A percentile compares a stretch with the other conserved stretches of the same genome.
These are phyloP conservation scores for Blastobotrys petasosporus DNA, from an alignment of 1,139 yeast species.

Conservation along the genomic window DNA sequence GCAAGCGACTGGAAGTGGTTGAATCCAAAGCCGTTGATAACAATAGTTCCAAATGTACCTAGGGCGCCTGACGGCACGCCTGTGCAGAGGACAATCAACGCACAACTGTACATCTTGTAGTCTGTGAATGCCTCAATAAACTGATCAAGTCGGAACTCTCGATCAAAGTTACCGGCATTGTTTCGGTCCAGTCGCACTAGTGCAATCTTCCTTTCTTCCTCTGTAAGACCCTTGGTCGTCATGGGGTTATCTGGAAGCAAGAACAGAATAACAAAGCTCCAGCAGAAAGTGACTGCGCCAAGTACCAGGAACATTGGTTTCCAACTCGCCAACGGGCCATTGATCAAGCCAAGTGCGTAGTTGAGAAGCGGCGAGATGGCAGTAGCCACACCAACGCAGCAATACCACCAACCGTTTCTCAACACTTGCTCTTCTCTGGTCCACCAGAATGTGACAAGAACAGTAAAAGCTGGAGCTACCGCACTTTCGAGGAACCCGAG, in stretches of 20 bases:
- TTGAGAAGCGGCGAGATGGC: slow-evolving; percentile 11
- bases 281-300: slow-evolving; percentile 17
- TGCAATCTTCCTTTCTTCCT: slow-evolving; percentile 20
- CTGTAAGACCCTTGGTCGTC: slow-evolving; percentile 44
- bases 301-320: slow-evolving; percentile 14
- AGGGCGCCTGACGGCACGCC: slow-evolving; percentile 22
- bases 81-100: slow-evolving; percentile 15
- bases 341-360: slow-evolving; percentile 11
- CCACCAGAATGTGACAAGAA: slow-evolving; percentile 14
- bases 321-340: slow-evolving; percentile 14
- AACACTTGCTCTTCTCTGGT: slow-evolving; percentile 14
- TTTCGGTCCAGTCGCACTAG: slow-evolving; percentile 10
- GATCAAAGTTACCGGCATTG: slow-evolving; percentile 35
- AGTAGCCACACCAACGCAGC: slow-evolving; percentile 7
- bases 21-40: slow-evolving; percentile 31
- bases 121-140: slow-evolving; percentile 25
- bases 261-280: slow-evolving; percentile 46
- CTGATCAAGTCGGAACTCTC: slow-evolving; percentile 44
- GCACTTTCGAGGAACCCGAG: slow-evolving; percentile 15
- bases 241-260: slow-evolving; percentile 48
- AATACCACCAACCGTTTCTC: slow-evolving; percentile 12
- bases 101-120: slow-evolving; percentile 34
- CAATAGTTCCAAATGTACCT: slow-evolving; percentile 18
- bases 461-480: slow-evolving; percentile 15
- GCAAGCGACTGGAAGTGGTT: slow-evolving; percentile 37